phyloP scores from a whole-genome alignment of 176 grass and related monocot genomes.

The Hordeum marinum region DNA sequence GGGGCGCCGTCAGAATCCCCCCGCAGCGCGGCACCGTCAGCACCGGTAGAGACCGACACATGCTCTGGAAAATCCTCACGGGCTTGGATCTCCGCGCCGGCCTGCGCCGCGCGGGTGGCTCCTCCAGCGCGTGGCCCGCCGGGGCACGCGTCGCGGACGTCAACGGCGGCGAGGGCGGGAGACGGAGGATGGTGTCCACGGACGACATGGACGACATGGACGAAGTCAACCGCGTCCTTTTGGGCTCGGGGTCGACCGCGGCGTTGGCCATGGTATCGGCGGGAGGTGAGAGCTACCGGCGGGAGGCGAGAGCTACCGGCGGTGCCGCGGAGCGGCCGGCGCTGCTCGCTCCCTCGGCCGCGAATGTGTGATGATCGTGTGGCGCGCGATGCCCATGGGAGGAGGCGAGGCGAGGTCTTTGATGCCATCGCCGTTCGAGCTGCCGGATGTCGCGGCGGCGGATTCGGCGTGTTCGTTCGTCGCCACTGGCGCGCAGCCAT shows the following conservation, averaged over 20 bases:
- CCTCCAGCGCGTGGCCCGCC: conserved; percentile 31
- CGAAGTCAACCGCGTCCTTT: not conserved
- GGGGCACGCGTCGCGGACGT: not conserved
- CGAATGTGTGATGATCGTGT: not conserved
- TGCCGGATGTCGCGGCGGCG: not conserved
- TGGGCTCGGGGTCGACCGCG: not conserved
- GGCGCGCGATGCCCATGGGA: conserved; percentile 12
- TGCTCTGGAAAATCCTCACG: conserved; percentile 31
- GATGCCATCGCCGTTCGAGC: not conserved
- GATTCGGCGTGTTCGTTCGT: conserved; percentile 6
- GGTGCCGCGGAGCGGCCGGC: not conserved
- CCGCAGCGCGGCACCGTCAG: conserved; percentile 37
- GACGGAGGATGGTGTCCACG: not conserved
- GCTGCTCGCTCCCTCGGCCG: conserved; percentile 19
- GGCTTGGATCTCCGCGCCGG: conserved; percentile 14
- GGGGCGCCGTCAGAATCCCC: not conserved
- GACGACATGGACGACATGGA: conserved; percentile 20
- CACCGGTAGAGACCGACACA: conserved; percentile 57
- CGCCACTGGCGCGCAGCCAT: conserved; percentile 20
- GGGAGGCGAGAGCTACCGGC: conserved; percentile 30
- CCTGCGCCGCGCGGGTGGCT: not conserved
- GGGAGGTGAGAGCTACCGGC: conserved; percentile 27
- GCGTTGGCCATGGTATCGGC: conserved; percentile 15
- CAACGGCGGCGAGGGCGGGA: not conserved
- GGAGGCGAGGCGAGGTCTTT: conserved; percentile 21